Evolutionary conservation across 1,139 yeast genomes (phyloP).

Genomic region (Saccharomyces pastorianus): DNA sequence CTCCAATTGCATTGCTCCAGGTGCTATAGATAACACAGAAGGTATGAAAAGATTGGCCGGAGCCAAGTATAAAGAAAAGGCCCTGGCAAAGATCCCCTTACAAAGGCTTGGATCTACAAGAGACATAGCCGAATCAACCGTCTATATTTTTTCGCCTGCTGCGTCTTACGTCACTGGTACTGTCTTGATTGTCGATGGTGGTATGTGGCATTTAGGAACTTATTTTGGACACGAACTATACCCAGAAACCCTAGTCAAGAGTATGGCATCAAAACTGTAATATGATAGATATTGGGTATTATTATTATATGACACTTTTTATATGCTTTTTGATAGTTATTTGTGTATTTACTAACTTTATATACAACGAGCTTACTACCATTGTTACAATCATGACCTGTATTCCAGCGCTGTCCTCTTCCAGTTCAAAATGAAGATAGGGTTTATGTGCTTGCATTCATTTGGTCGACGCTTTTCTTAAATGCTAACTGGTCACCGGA

Average conservation of each 20-base stretch:
- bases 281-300: background rate
- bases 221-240: constrained; percentile 33
- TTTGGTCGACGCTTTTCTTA: background rate
- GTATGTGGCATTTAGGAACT: constrained; percentile 72
- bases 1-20: constrained; percentile 81
- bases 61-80: constrained; percentile 35
- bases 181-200: constrained; percentile 81
- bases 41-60: constrained; percentile 57
- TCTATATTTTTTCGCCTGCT: constrained; percentile 75
- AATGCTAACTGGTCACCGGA: background rate
- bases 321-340: background rate
- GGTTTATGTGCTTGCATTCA: background rate
- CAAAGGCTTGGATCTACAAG: constrained; percentile 66
- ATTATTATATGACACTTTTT: background rate
- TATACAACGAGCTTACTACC: background rate
- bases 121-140: constrained; percentile 87
- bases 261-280: constrained; percentile 24
- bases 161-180: constrained; percentile 74
- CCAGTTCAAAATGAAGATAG: background rate
- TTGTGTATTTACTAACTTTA: background rate
- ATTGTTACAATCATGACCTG: background rate
- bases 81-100: constrained; percentile 52
- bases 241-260: constrained; percentile 34
- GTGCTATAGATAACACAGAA: constrained; percentile 74
- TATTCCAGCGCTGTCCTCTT: background rate